Evolutionary conservation across 768 basidiomycete genomes (phyloP).

Genomic region (Leucocoprinus birnbaumii): DNA sequence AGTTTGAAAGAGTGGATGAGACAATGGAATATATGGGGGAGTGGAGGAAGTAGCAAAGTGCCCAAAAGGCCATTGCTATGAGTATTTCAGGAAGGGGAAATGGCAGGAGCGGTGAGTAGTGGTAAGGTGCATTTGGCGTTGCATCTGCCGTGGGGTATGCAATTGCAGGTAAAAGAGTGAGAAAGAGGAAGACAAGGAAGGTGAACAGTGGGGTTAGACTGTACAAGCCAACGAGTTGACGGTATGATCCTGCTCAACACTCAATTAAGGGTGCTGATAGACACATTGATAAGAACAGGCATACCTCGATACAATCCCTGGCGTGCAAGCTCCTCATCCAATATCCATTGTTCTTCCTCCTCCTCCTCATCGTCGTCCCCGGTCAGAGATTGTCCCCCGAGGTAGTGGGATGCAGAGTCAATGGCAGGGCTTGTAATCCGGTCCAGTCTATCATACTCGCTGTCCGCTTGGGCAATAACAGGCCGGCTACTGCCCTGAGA

Average conservation of each 20-base stretch:
- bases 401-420: slow-evolving; percentile 7
- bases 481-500: background rate
- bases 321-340: slow-evolving; percentile 29
- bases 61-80: slow-evolving; percentile 59
- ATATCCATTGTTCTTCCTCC: slow-evolving; percentile 31
- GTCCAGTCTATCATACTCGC: background rate
- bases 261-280: slow-evolving; percentile 9
- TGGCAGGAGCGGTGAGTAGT: slow-evolving; percentile 43
- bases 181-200: slow-evolving; percentile 42
- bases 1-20: slow-evolving; percentile 42
- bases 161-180: slow-evolving; percentile 47
- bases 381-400: slow-evolving; percentile 17
- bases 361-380: slow-evolving; percentile 27
- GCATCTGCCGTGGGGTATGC: slow-evolving; percentile 39
- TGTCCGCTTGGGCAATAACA: background rate
- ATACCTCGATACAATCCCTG: slow-evolving; percentile 30
- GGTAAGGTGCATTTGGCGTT: slow-evolving; percentile 25
- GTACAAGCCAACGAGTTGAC: slow-evolving; percentile 50
- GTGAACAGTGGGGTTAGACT: slow-evolving; percentile 57
- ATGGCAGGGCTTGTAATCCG: background rate
- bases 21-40: slow-evolving; percentile 34
- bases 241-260: slow-evolving; percentile 55
- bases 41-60: slow-evolving; percentile 47
- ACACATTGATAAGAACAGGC: background rate
- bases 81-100: slow-evolving; percentile 68